A percentile compares a stretch with the other conserved stretches of the same genome.
Evolutionary conservation across 2,329 filamentous ascomycete species (phyloP).

Genomic region (Aphanoascus verrucosus): DNA sequence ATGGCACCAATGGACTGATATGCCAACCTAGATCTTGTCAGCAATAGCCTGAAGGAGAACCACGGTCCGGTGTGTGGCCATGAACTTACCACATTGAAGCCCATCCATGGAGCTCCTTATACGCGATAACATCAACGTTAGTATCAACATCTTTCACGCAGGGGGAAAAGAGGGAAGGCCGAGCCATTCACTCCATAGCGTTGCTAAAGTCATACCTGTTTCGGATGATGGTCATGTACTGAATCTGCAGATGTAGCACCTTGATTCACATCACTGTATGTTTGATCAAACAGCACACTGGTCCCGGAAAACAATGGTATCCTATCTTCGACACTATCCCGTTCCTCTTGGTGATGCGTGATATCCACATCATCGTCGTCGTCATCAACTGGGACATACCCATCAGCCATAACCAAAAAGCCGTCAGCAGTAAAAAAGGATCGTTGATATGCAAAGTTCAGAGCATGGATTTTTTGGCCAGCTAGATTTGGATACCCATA

Average conservation of each 20-base stretch:
- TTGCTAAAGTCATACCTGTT: conserved; percentile 1
- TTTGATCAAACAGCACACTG: conserved; percentile 7
- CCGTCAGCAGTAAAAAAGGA: neutral
- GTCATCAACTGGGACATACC: conserved; percentile 16
- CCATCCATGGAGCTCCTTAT: conserved; percentile 14
- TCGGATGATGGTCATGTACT: conserved; percentile 8
- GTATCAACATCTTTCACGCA: neutral
- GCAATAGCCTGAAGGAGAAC: neutral
- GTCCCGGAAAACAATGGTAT: conserved; percentile 1
- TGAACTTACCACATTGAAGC: conserved; percentile 15
- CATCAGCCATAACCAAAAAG: conserved; percentile 12
- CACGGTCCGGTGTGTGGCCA: neutral
- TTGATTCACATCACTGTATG: neutral
- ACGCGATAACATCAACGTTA: neutral
- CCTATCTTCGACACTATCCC: neutral
- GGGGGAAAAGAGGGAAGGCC: neutral
- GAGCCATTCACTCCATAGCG: neutral
- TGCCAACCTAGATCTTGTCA: conserved; percentile 30
- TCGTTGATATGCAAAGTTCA: neutral
- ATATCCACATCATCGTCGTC: conserved; percentile 13
- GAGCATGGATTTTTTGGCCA: neutral
- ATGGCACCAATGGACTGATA: conserved; percentile 49
- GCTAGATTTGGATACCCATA: too few relatives aligned
- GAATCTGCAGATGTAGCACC: neutral
- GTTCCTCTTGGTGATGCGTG: neutral